Percentiles rank a stretch among this genome's conserved stretches.
These are phyloP conservation scores for Penicillium decumbens DNA, from an alignment of 2,329 filamentous ascomycete species.

Conservation along the genomic window DNA sequence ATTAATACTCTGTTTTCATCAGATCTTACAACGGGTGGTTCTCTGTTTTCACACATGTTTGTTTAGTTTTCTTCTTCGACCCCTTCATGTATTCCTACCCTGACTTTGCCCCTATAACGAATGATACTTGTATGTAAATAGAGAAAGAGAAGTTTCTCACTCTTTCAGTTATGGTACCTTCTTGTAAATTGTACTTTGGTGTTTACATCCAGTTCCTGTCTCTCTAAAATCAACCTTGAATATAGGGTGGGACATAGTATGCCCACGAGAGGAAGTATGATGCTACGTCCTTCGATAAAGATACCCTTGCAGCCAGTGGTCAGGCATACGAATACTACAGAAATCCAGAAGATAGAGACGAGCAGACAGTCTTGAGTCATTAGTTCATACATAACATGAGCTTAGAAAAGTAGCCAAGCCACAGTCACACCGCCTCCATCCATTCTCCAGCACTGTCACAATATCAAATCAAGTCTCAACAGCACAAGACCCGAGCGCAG, in stretches of 20 bases:
- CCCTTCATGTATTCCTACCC: constrained; percentile 25
- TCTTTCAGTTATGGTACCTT: neutral
- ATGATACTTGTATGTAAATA: constrained; percentile 24
- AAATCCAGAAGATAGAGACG: neutral
- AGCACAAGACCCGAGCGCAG: neutral
- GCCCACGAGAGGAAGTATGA: no score
- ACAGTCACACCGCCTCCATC: neutral
- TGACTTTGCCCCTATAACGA: constrained; percentile 9
- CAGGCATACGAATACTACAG: neutral
- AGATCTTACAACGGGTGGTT: constrained; percentile 3
- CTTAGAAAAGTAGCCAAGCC: neutral
- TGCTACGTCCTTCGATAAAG: no score
- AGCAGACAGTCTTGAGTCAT: constrained; percentile 2
- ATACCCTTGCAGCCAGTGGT: no score
- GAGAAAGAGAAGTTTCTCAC: constrained; percentile 5
- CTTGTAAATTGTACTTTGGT: neutral
- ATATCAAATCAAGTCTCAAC: neutral
- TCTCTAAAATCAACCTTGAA: no score
- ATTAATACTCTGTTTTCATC: constrained; percentile 1
- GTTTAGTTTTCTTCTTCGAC: constrained; percentile 4
- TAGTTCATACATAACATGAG: constrained; percentile 9
- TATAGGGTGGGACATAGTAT: no score
- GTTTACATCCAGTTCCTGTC: no score
- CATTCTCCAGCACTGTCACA: neutral
- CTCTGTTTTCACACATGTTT: neutral